These are phyloP conservation scores for Fusarium sp. DNA, from an alignment of 2,329 filamentous ascomycete genomes.

Conservation along the genomic window DNA sequence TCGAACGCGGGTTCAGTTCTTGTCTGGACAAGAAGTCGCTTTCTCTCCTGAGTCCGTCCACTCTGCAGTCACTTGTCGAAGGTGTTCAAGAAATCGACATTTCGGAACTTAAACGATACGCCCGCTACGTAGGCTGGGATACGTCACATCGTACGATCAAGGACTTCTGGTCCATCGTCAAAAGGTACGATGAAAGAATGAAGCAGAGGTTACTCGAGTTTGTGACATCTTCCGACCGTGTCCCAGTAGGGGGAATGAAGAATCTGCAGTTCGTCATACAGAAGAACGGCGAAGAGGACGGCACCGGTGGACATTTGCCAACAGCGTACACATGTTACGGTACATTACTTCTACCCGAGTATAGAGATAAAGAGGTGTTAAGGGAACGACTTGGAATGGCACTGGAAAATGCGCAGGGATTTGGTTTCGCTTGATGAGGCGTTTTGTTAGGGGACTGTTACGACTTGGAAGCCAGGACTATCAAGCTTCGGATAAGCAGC, in stretches of 20 bases:
- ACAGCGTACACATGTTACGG: constrained; percentile 96
- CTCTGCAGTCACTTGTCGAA: constrained; percentile 85
- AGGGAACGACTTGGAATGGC: constrained; percentile 85
- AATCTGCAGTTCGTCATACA: constrained; percentile 89
- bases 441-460: not conserved
- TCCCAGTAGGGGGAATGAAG: constrained; percentile 88
- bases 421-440: constrained; percentile 78
- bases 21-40: constrained; percentile 81
- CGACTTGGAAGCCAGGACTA: not conserved
- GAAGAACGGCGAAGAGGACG: constrained; percentile 77
- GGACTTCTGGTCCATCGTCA: constrained; percentile 89
- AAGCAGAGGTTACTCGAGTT: constrained; percentile 88
- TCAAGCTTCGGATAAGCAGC: not conserved
- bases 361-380: constrained; percentile 78
- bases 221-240: constrained; percentile 91
- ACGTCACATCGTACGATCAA: constrained; percentile 77
- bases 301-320: constrained; percentile 73
- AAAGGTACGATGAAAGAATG: constrained; percentile 75
- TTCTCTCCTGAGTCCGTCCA: constrained; percentile 76
- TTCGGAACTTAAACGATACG: constrained; percentile 76
- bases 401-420: constrained; percentile 88
- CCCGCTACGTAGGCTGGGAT: constrained; percentile 87
- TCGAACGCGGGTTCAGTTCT: constrained; percentile 83
- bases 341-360: constrained; percentile 87
- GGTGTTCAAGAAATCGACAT: constrained; percentile 87